A percentile compares a stretch with the other conserved stretches of the same genome.
Conservation (phyloP, 164 flowering plant species). For the Saururus chinensis region DNA sequence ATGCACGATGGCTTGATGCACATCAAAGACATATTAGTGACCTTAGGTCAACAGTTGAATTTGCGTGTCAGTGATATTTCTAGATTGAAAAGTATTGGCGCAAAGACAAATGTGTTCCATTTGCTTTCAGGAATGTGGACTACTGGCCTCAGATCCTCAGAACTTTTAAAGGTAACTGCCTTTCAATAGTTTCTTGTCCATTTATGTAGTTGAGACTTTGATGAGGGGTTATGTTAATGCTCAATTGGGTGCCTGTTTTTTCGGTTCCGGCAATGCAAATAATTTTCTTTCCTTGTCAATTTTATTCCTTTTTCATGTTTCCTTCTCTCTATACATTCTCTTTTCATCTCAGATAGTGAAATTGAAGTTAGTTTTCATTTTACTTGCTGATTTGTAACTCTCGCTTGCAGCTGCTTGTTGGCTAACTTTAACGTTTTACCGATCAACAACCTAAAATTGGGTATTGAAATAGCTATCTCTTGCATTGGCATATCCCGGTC, state of each 20-base stretch:
- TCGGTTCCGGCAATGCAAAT: background rate
- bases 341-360: background rate
- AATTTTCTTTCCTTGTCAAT: too few relatives aligned
- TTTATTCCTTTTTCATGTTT: background rate
- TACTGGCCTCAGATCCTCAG: slow-evolving; percentile 85
- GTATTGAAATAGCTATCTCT: too few relatives aligned
- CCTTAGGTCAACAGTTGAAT: slow-evolving; percentile 57
- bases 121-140: slow-evolving; percentile 94
- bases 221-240: background rate
- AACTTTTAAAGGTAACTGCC: slow-evolving; percentile 61
- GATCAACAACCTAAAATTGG: slow-evolving; percentile 87
- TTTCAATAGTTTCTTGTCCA: background rate
- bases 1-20: slow-evolving; percentile 84
- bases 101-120: slow-evolving; percentile 80
- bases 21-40: slow-evolving; percentile 68
- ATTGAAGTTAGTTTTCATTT: background rate
- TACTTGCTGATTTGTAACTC: background rate
- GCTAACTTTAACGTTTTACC: slow-evolving; percentile 72
- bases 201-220: background rate
- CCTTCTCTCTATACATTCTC: background rate
- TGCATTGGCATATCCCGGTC: too few relatives aligned
- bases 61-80: slow-evolving; percentile 54
- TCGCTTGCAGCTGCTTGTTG: slow-evolving; percentile 49
- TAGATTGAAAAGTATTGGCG: slow-evolving; percentile 51
- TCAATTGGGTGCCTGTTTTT: background rate